phyloP scores from a whole-genome alignment of 164 flowering plant species.

The Stephania cephalantha region DNA sequence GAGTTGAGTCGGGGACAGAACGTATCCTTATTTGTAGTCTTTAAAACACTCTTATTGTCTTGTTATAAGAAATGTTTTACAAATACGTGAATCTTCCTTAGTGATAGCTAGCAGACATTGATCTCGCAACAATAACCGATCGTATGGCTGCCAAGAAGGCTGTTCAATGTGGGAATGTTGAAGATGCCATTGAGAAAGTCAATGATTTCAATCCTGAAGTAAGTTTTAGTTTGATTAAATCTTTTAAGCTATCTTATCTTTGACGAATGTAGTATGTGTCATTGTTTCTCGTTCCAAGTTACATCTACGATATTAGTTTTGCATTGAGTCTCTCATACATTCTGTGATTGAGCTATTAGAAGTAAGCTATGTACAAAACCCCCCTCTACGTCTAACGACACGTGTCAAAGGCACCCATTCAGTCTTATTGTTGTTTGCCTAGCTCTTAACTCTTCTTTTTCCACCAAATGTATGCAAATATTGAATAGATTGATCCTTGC shows the following conservation, averaged over 20 bases:
- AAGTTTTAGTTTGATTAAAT: background rate
- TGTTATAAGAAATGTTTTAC: background rate
- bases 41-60: background rate
- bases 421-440: background rate
- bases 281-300: background rate
- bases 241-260: background rate
- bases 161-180: conserved; percentile 79
- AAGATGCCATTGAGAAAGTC: conserved; percentile 94
- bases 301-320: background rate
- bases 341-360: background rate
- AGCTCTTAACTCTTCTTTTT: no score
- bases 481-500: background rate
- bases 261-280: background rate
- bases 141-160: conserved; percentile 96
- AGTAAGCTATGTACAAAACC: background rate
- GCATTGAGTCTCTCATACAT: background rate
- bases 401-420: background rate
- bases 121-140: conserved; percentile 80
- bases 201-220: conserved; percentile 97
- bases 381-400: no score
- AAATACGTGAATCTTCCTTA: conserved; percentile 31
- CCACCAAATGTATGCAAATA: background rate
- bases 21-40: conserved; percentile 50
- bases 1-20: conserved; percentile 78
- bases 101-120: conserved; percentile 65